Percentiles rank a stretch among this genome's conserved stretches.
These are phyloP conservation scores for Leccinum angustisporum DNA, from an alignment of 1,284 basidiomycete species.

Conservation along the genomic window DNA sequence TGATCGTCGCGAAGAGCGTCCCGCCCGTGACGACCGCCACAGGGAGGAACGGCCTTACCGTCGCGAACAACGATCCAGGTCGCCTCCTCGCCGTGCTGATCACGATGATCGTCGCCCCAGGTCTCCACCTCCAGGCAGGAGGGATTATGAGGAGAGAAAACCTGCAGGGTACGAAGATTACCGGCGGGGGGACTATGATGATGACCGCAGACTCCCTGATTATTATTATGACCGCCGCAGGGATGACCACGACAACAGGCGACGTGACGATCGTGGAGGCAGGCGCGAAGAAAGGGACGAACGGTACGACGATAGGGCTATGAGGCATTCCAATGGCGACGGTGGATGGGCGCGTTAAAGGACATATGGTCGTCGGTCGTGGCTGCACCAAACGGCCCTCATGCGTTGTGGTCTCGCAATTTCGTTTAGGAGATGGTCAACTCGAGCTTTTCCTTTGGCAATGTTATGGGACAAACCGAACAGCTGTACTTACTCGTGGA, in stretches of 20 bases:
- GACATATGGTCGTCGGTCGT: slow-evolving; percentile 40
- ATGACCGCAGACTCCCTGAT: slow-evolving; percentile 76
- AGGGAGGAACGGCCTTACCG: slow-evolving; percentile 47
- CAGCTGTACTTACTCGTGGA: slow-evolving; percentile 42
- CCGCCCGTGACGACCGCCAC: slow-evolving; percentile 54
- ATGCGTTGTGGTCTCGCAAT: slow-evolving; percentile 44
- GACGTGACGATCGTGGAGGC: slow-evolving; percentile 60
- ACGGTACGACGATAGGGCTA: slow-evolving; percentile 67
- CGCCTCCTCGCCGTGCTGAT: slow-evolving; percentile 62
- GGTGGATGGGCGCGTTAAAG: slow-evolving; percentile 65
- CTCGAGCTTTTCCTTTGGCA: slow-evolving; percentile 40
- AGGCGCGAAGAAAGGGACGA: slow-evolving; percentile 79
- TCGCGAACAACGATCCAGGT: slow-evolving; percentile 75
- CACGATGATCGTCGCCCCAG: slow-evolving; percentile 73
- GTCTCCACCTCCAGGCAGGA: slow-evolving; percentile 68
- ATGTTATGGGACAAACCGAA: slow-evolving; percentile 40
- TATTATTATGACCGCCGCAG: slow-evolving; percentile 77
- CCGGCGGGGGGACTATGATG: slow-evolving; percentile 69
- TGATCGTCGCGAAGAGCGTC: slow-evolving; percentile 59
- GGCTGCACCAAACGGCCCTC: slow-evolving; percentile 42
- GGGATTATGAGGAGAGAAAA: slow-evolving; percentile 76
- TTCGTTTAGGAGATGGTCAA: slow-evolving; percentile 41
- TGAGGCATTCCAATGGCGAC: slow-evolving; percentile 72
- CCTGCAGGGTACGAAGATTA: slow-evolving; percentile 84
- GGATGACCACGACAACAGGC: slow-evolving; percentile 60